Base-by-base conservation (phyloP, 2,329 filamentous ascomycete genomes). In the Aulographum hederae region DNA sequence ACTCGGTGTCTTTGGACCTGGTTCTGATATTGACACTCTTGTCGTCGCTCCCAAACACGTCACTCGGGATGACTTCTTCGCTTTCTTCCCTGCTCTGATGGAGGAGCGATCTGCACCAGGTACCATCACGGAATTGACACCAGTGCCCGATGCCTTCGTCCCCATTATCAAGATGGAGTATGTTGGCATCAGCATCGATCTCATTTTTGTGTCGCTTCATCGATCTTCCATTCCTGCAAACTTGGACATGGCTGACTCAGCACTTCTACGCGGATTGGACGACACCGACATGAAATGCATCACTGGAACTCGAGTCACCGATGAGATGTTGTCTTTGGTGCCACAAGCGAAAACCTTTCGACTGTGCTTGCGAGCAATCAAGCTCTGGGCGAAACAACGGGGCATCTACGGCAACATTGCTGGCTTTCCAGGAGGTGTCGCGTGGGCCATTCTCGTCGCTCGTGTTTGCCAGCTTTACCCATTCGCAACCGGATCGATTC, bases 121-220 rank as follows among this genome's bases (percentile, higher is more conserved):
- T n/a, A 67, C 84, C 36, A 81, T 95, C 43, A 77, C 78, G 37
- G 81, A 91, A 48, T 64, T 94, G 45, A 76, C 80, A 2, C 71
- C 78, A 0, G 89, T 98, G 23, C 76, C 76, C 30, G 86, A 92
- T 46, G 82, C 86, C 3, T 92, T 81, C 46, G 86, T 95, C 5
- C 89, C 89, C 30, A 92, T 98, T 50, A 95, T 98, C 61, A 95
- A 94, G 52, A 80, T 95, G 46, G 81, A 92, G 50, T 81, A 91
- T 42, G 73, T 68, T 32, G 80, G 76, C 31, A 91, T 98, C 50
- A 89, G 81, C 51, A 91, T 98, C 49, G 89, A 98, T 65, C 58
- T 98, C 42, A 91, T 95, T 41, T 65, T 61, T 38, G 53, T 50
- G n/a, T 54, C 51, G 20, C 43, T 65, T 20, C 50, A 55, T 30